A percentile compares a stretch with the other conserved stretches of the same genome.
phyloP scores from a whole-genome alignment of 1,284 basidiomycete genomes.

The Apiotrichum siamense region DNA sequence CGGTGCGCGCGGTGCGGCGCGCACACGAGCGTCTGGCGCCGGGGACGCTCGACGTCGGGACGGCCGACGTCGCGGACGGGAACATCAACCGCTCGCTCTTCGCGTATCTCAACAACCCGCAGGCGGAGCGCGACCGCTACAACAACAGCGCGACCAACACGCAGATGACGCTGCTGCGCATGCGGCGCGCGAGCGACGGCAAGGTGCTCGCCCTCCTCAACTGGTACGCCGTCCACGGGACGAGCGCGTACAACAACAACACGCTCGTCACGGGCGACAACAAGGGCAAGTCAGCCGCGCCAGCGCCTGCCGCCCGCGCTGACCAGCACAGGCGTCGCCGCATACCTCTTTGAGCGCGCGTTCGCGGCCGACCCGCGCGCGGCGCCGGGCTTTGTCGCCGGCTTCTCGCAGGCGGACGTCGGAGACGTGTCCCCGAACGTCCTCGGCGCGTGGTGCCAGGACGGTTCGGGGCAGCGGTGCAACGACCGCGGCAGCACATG shows the following conservation, averaged over 20 bases:
- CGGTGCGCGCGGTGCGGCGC: neutral
- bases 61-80: conserved; percentile 8
- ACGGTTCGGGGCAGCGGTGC: conserved; percentile 10
- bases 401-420: conserved; percentile 16
- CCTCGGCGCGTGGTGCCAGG: conserved; percentile 15
- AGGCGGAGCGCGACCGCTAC: conserved; percentile 10
- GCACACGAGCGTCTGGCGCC: conserved; percentile 8
- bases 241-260: conserved; percentile 11
- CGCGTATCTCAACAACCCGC: conserved; percentile 13
- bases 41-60: conserved; percentile 7
- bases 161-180: conserved; percentile 12
- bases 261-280: conserved; percentile 15
- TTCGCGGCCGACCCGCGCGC: neutral
- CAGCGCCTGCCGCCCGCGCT: neutral
- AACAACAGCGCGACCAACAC: conserved; percentile 1
- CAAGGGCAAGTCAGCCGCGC: neutral
- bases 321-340: conserved; percentile 2
- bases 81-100: conserved; percentile 13
- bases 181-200: conserved; percentile 1
- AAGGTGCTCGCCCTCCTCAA: conserved; percentile 8
- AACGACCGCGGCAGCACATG: conserved; percentile 7
- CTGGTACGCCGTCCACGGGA: conserved; percentile 17
- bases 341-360: conserved; percentile 6
- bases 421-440: conserved; percentile 13
- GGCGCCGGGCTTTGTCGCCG: conserved; percentile 10